Evolutionary conservation across 2,329 filamentous ascomycete species (phyloP), one percentile per base, ranked within the genome.

Genomic region (Zymoseptoria ardabiliae): DNA sequence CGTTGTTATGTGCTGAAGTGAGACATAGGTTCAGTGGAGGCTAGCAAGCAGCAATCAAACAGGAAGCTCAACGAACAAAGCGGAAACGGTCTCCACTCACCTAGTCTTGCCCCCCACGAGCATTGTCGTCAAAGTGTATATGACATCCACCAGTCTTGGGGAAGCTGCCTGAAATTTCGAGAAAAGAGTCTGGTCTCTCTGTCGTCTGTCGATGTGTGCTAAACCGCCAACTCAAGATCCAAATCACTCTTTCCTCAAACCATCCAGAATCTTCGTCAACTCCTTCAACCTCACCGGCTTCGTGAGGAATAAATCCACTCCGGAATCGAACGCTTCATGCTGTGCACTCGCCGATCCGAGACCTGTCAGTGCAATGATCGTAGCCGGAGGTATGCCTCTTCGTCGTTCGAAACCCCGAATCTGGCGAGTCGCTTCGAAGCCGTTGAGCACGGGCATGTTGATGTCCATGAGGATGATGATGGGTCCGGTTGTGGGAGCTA

Each of bases 391-490:
- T 2, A 71, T 22, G 2, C 61, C 63, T 23, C 63, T 62, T 17
- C 65, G 60, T 21, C 65, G 61, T 50, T 74, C 72, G 48, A 70
- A 71, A 0, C 60, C 63, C 8, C 71, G 63, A 3, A 73, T 74
- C 13, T 65, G 58, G 7, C 68, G 64, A 3, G 71, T 68, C 1
- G 72, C 71, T 59, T 73, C 72, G 56, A 72, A 73, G 17, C 71
- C 71, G 54, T 72, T 65, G 10, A 72, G 58, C 1, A 67, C 52
- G 3, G 71, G 70, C 71, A 73, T 73, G 55, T 66, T 68, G 57
- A 73, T 68, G 52, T 72, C 79, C 78, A 82, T 81, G 4, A 82
- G 74, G 2, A 82, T 75, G 48, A 80, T 25, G 35, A 45, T 45
- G 11, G 35, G 35, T 45, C 35, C 35, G 35, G 35, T 45, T 5